Conservation (phyloP, 164 flowering plant genomes). For the Magnolia changhungtana region DNA sequence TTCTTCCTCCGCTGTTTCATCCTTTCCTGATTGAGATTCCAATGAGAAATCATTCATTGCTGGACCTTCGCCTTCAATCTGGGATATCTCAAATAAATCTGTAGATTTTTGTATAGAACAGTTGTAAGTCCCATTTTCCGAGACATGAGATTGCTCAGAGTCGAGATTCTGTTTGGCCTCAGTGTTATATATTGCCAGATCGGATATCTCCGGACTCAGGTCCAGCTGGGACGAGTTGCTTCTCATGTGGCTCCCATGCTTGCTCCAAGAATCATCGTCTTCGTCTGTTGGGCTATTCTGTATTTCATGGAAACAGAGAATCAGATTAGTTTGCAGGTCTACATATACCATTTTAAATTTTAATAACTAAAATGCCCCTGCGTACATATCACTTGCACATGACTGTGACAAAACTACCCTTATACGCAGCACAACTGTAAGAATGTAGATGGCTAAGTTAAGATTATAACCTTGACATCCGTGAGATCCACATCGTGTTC, state of each 20-base stretch:
- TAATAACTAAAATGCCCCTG: neutral
- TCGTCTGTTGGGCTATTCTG: slow-evolving; percentile 61
- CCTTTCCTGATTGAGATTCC: slow-evolving; percentile 25
- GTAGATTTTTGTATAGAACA: slow-evolving; percentile 38
- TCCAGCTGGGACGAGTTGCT: slow-evolving; percentile 6
- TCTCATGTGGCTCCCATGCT: slow-evolving; percentile 7
- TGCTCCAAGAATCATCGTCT: slow-evolving; percentile 30
- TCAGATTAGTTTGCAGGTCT: no score
- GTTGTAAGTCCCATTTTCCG: slow-evolving; percentile 26
- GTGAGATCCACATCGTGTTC: slow-evolving; percentile 66
- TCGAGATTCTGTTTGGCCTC: slow-evolving; percentile 2
- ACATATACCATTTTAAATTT: no score
- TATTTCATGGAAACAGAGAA: neutral
- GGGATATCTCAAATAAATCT: slow-evolving; percentile 23
- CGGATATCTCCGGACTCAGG: neutral
- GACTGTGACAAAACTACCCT: no score
- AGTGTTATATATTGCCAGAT: neutral
- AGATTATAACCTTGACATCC: slow-evolving; percentile 57
- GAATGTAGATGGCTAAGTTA: neutral
- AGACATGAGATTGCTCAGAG: slow-evolving; percentile 23
- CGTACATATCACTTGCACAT: neutral
- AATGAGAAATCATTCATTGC: neutral
- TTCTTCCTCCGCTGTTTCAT: slow-evolving; percentile 40
- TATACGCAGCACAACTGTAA: neutral
- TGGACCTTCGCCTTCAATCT: slow-evolving; percentile 15